Base-by-base conservation (phyloP, 306 rosid genomes). In the Vachellia collinsii region DNA sequence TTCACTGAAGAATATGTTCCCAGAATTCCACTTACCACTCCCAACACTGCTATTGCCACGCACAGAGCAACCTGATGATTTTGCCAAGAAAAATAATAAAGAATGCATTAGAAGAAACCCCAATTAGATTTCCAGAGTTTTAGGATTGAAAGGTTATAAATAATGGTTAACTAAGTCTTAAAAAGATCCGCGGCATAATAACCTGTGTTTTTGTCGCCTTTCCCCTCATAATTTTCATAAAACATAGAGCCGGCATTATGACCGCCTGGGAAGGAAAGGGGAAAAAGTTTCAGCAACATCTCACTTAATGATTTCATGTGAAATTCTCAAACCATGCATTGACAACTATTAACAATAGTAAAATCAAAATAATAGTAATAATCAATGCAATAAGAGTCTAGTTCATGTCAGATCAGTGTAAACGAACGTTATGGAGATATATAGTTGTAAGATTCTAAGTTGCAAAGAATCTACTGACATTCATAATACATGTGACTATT, bases 151-250 rank as follows among this genome's bases (percentile, higher is more conserved):
- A n/a, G n/a, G n/a, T n/a, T n/a, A n/a, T n/a, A n/a, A n/a, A n/a
- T n/a, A n/a, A n/a, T n/a, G n/a, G n/a, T n/a, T 34, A 6, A 36
- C 34, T 17, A 76, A 46, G 17, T 50, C 36, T n/a, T n/a, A n/a
- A n/a, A n/a, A n/a, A n/a, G n/a, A n/a, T n/a, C n/a, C n/a, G 77
- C 34, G 73, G 56, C 22, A 43, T 0, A 7, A 9, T 82, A 75
- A 90, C 97, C 91, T 93, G 92, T 59, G 74, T 29, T 5, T 51
- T 87, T 50, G 98, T 82, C 68, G 98, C 97, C 16, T 83, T 90
- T 44, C 72, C 83, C 76, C 93, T 91, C 80, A 84, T 62, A 47
- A 93, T 91, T 88, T 84, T 93, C 85, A 93, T 83, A 79, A 93
- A 93, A 63, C 97, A 93, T 41, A 90, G 70, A 22, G 90, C 59